Percentiles rank a stretch among this genome's conserved stretches.
phyloP scores from a whole-genome alignment of 257 asterid species.

The Fraxinus cuspidata region DNA sequence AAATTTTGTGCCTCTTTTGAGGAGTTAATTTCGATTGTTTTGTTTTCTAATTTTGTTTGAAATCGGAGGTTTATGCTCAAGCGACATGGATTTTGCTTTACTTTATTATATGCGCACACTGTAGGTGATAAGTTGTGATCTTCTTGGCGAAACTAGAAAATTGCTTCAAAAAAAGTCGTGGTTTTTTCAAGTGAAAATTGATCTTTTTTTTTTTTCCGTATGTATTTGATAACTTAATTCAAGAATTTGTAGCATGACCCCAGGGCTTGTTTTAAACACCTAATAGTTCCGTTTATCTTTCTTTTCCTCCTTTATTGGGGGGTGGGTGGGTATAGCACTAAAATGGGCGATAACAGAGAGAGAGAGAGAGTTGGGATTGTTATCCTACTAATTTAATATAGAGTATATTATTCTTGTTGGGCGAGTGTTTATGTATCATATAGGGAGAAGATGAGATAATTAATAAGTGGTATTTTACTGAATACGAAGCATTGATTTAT shows the following conservation, averaged over 20 bases:
- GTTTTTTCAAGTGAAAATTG: conserved; percentile 8
- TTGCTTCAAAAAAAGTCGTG: conserved; percentile 23
- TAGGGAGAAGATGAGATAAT: conserved; percentile 9
- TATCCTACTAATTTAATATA: background rate
- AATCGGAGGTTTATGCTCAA: conserved; percentile 34
- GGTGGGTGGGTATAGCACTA: background rate
- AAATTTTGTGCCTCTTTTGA: background rate
- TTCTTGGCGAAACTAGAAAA: conserved; percentile 31
- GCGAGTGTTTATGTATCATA: conserved; percentile 9
- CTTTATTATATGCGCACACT: conserved; percentile 13
- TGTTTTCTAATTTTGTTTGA: conserved; percentile 18
- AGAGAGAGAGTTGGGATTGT: background rate
- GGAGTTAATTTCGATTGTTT: conserved; percentile 31
- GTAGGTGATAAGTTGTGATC: conserved; percentile 36
- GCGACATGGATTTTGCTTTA: conserved; percentile 30
- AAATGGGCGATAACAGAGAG: conserved; percentile 1
- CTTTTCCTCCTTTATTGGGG: conserved; percentile 1
- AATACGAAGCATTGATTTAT: background rate
- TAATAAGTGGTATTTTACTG: conserved; percentile 5
- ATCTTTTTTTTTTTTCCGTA: conserved; percentile 12
- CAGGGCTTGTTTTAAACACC: conserved; percentile 13
- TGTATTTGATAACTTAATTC: background rate
- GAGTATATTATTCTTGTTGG: conserved; percentile 16
- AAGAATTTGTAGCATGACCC: background rate
- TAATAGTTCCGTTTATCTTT: conserved; percentile 14